These are phyloP conservation scores for Gossypium rotundifolium DNA, from an alignment of 345 rosid genomes.

Conservation along the genomic window DNA sequence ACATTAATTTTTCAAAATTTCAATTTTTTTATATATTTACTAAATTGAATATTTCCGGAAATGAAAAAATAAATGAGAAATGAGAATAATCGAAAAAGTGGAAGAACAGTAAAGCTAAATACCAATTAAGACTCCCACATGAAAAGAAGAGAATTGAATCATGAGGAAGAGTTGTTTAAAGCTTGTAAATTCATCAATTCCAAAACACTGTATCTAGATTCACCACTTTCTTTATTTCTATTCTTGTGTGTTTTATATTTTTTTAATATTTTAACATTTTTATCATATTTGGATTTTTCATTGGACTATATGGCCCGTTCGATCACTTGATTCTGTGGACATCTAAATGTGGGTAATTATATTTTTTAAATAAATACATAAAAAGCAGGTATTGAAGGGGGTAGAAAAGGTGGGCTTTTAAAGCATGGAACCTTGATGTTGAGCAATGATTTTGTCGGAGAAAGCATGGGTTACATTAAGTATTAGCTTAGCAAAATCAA, in stretches of 20 bases:
- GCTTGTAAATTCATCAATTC: conserved; percentile 14
- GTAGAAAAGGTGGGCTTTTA: conserved; percentile 17
- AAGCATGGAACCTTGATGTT: conserved; percentile 27
- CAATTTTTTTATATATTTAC: too few relatives aligned
- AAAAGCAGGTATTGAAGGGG: conserved; percentile 17
- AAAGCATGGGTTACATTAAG: conserved; percentile 23
- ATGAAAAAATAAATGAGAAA: neutral
- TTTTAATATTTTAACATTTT: too few relatives aligned
- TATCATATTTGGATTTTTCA: too few relatives aligned
- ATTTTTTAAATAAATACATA: neutral
- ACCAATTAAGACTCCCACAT: conserved; percentile 28
- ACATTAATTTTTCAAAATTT: too few relatives aligned
- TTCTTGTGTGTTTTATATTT: too few relatives aligned
- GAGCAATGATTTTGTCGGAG: conserved; percentile 48
- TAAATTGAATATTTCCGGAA: neutral
- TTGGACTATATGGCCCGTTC: too few relatives aligned
- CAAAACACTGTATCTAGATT: neutral
- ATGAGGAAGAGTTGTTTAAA: conserved; percentile 29
- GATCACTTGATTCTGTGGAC: too few relatives aligned
- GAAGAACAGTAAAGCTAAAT: conserved; percentile 32
- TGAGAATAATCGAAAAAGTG: conserved; percentile 13
- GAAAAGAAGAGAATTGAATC: conserved; percentile 53
- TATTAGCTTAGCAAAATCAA: conserved; percentile 5
- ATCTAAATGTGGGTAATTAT: too few relatives aligned
- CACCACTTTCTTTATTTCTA: neutral